phyloP scores from a whole-genome alignment of 2,329 filamentous ascomycete genomes.

The Botrytis paeoniae region DNA sequence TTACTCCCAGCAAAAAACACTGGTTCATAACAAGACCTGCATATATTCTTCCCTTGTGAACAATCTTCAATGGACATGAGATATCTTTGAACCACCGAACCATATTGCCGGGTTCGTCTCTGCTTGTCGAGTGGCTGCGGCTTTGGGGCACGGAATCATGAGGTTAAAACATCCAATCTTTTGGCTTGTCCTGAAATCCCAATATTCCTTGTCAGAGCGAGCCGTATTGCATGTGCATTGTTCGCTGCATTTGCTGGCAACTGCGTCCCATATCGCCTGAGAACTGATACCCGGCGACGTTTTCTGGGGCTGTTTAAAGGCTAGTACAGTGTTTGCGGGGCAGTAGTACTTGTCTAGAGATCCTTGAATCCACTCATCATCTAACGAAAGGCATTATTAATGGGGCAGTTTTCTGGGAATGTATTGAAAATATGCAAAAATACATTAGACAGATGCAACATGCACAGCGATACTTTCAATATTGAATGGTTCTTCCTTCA shows the following conservation, averaged over 20 bases:
- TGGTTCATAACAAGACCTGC: not conserved
- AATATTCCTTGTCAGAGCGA: not conserved
- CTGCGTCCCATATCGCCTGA: slow-evolving; percentile 9
- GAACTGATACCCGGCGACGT: slow-evolving; percentile 2
- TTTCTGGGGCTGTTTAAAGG: slow-evolving; percentile 1
- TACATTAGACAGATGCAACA: not conserved
- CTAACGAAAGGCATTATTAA: not conserved
- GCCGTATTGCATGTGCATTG: slow-evolving; percentile 8
- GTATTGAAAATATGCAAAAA: slow-evolving; percentile 1
- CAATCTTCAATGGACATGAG: not conserved
- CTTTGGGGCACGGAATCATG: not conserved
- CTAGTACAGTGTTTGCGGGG: slow-evolving; percentile 14
- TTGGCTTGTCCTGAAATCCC: not conserved
- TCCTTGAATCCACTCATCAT: slow-evolving; percentile 10
- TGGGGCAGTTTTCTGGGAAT: not conserved
- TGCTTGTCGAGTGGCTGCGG: slow-evolving; percentile 9
- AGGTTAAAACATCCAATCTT: not conserved
- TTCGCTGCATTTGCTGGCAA: slow-evolving; percentile 11
- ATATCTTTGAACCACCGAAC: not conserved
- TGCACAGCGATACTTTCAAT: not conserved
- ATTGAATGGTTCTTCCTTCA: not conserved
- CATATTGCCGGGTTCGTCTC: slow-evolving; percentile 1
- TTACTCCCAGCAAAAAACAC: not conserved
- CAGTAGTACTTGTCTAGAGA: not conserved
- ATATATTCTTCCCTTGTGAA: not conserved